Evolutionary conservation across 1,139 yeast species (phyloP), one percentile per base, ranked within the genome.

Genomic region (Eremothecium cymbalariae): DNA sequence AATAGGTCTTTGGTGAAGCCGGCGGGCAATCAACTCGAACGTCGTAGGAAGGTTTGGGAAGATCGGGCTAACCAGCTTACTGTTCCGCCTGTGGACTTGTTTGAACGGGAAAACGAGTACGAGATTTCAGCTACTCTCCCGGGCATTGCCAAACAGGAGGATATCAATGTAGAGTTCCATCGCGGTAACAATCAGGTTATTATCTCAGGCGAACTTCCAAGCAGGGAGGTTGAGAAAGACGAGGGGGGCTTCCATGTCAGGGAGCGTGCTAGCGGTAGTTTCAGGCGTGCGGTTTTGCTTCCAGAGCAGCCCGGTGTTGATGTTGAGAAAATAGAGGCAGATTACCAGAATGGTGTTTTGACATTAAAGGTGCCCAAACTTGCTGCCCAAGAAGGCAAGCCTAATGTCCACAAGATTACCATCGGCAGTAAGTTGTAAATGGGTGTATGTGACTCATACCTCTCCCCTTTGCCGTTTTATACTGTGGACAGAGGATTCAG

Each of bases 81-180:
- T 9, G 47, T 57, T 22, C 68, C 68, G 31, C 68, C 70, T 12
- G 59, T 65, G 22, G 68, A 65, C 42, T 52, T 66, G 27, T 44
- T 64, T 32, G 70, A 66, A 13, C 58, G 60, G 30, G 60, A 57
- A 6, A 51, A 57, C 20, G 48, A 55, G 13, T 66, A 64, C 42
- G 63, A 62, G 19, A 43, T 66, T 23, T 62, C 60, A 21, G 48
- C 65, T 6, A 57, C 66, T 1, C 50, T 64, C 32, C 68, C 70
- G 9, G 70, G 71, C 36, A 65, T 64, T 15, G 61, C 60, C 43
- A 60, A 61, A 2, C 52, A 63, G 33, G 48, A 51, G 31, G 47
- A 44, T 32, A 57, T 65, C 33, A 49, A 61, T 14, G 43, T 66
- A 25, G 67, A 64, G 39, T 65, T 62, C 45, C 57, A 65, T 44